A percentile compares a stretch with the other conserved stretches of the same genome.
These are phyloP conservation scores for Cordyceps farinosa DNA, from an alignment of 2,329 filamentous ascomycete species.

Conservation along the genomic window DNA sequence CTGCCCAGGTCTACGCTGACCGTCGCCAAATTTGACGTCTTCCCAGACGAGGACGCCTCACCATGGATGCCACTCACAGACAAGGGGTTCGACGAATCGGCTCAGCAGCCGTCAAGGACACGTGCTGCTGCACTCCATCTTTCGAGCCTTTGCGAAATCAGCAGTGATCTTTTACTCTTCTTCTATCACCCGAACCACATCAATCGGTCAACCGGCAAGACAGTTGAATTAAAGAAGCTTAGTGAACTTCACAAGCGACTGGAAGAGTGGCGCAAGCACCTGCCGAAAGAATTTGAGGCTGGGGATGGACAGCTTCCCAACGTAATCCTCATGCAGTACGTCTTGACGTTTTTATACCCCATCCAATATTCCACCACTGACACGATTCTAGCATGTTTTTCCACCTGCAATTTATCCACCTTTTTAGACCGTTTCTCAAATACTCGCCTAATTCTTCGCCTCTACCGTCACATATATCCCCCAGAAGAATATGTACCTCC, in stretches of 20 bases:
- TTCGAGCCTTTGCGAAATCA: slow-evolving; percentile 84
- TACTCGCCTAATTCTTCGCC: slow-evolving; percentile 80
- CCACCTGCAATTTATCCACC: slow-evolving; percentile 89
- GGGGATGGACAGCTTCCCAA: slow-evolving; percentile 86
- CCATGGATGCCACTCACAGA: slow-evolving; percentile 89
- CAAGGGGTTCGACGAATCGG: slow-evolving; percentile 66
- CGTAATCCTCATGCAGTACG: slow-evolving; percentile 79
- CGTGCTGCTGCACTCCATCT: slow-evolving; percentile 79
- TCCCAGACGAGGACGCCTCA: slow-evolving; percentile 81
- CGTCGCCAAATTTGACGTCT: slow-evolving; percentile 85
- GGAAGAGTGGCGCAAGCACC: slow-evolving; percentile 80
- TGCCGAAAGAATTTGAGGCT: slow-evolving; percentile 83
- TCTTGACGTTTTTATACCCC: slow-evolving; percentile 22
- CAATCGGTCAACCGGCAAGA: slow-evolving; percentile 64
- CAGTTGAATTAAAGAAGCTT: slow-evolving; percentile 84
- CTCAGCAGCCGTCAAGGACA: slow-evolving; percentile 77
- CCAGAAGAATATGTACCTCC: slow-evolving; percentile 84
- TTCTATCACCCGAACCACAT: slow-evolving; percentile 83
- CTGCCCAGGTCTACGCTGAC: slow-evolving; percentile 75
- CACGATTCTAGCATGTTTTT: slow-evolving; percentile 78
- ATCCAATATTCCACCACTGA: slow-evolving; percentile 23
- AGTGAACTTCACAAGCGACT: slow-evolving; percentile 86
- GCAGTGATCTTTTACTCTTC: slow-evolving; percentile 79
- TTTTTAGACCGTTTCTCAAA: slow-evolving; percentile 92
- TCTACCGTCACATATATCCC: slow-evolving; percentile 81